Base-by-base conservation (phyloP, 176 grass and related monocot genomes). In the Aegilops longissima region DNA sequence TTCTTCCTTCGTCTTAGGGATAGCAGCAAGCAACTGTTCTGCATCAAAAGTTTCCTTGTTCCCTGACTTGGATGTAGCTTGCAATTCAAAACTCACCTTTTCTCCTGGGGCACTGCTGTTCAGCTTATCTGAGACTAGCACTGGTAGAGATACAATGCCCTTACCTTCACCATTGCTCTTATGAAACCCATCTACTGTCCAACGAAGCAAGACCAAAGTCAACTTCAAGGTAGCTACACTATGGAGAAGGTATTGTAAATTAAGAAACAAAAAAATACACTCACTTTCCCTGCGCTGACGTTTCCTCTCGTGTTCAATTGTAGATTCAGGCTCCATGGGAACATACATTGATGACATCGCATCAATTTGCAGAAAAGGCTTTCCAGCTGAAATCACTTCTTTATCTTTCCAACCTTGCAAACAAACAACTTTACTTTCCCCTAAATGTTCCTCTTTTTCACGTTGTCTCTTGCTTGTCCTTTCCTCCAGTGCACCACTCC, bases 1-100 rank as follows among this genome's bases (percentile, higher is more conserved):
- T 64, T 97, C 93, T 82, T 95, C 95, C 64, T 97, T 97, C 0
- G 89, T 95, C 79, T 82, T 91, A 45, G 95, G 95, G 12, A 97
- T 89, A 92, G 92, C 94, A 83, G 94, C 95, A 62, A 74, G 73
- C 73, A 76, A 17, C 73, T 54, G 73, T 76, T 76, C 92, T 30
- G 88, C 88, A 79, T 97, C 92, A 70, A 97, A 89, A 90, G 94
- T 86, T 77, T 97, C 89, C 73, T 76, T 17, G 73, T 31, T 82
- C 68, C 87, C 88, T 74, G 86, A 63, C 70, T 89, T 94, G 11
- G 80, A 88, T 72, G 90, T 90, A 77, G 92, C 86, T 80, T 97
- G 90, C 14, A 92, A 67, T 73, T 97, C 25, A 9, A 27, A 51
- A 76, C 8, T 13, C 16, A 31, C 25, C 18, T 18, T 27, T 45